Conservation (phyloP, 257 asterid genomes). For the Fraxinus americana region DNA sequence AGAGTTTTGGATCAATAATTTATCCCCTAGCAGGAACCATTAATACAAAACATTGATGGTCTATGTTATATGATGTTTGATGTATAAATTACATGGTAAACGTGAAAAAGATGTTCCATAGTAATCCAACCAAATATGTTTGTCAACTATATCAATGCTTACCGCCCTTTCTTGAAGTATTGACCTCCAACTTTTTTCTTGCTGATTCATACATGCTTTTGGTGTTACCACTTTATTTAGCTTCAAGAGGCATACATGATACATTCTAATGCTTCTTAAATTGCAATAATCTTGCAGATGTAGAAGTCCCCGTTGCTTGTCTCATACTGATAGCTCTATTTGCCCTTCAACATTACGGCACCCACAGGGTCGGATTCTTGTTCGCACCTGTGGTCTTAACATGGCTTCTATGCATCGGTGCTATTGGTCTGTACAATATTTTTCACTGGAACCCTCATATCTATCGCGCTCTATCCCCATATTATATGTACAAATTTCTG, state of each 20-base stretch:
- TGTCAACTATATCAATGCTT: constrained; percentile 5
- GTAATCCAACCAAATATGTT: background rate
- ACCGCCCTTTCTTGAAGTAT: background rate
- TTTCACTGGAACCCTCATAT: constrained; percentile 79
- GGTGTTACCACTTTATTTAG: background rate
- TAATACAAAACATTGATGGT: background rate
- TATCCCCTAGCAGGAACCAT: background rate
- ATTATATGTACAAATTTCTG: constrained; percentile 85
- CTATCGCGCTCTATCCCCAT: constrained; percentile 80
- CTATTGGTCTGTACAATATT: constrained; percentile 79
- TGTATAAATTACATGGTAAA: background rate
- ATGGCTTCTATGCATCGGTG: constrained; percentile 90
- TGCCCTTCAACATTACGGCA: constrained; percentile 96
- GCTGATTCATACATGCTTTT: background rate
- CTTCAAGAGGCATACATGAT: constrained; percentile 9
- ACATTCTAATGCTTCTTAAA: constrained; percentile 18
- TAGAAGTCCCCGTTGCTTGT: constrained; percentile 87
- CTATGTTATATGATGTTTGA: background rate
- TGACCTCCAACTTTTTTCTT: background rate
- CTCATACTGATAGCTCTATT: constrained; percentile 80
- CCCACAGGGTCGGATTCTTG: constrained; percentile 97
- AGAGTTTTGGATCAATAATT: background rate
- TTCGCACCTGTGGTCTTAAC: constrained; percentile 91
- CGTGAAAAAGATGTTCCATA: background rate
- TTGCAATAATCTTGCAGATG: constrained; percentile 62